A percentile compares a stretch with the other conserved stretches of the same genome.
Conservation (phyloP, 305 asterid species). For the Nicotiana rustica region DNA sequence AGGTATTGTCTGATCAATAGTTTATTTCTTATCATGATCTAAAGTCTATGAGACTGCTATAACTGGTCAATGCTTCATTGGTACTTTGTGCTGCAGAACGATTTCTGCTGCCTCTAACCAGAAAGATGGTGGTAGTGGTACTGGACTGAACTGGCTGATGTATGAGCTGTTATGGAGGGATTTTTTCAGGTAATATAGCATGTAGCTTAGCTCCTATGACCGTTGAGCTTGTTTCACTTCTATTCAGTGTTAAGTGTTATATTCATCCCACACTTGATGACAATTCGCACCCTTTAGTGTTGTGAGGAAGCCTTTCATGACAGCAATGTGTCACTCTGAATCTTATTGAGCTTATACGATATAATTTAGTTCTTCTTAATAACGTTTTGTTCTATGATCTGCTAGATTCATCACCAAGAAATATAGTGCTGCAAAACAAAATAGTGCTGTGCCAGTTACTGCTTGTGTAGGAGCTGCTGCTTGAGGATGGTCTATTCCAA, state of each 20-base stretch:
- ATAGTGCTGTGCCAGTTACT: slow-evolving; percentile 68
- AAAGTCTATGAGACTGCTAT: slow-evolving; percentile 10
- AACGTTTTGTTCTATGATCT: slow-evolving; percentile 13
- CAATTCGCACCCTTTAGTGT: background rate
- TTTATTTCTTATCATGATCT: slow-evolving; percentile 20
- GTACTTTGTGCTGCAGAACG: slow-evolving; percentile 53
- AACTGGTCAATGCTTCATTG: slow-evolving; percentile 8
- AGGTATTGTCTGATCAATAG: slow-evolving; percentile 50
- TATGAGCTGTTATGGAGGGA: slow-evolving; percentile 98
- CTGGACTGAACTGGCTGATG: slow-evolving; percentile 94
- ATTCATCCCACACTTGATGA: background rate
- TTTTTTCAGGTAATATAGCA: slow-evolving; percentile 80
- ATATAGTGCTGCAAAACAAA: slow-evolving; percentile 76
- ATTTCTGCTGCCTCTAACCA: slow-evolving; percentile 65
- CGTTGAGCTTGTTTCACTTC: background rate
- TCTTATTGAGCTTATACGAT: slow-evolving; percentile 1
- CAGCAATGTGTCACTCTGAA: background rate
- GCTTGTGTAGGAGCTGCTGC: slow-evolving; percentile 78
- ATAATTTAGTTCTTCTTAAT: background rate
- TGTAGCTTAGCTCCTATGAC: background rate
- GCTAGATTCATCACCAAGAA: slow-evolving; percentile 93
- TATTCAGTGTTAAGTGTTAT: background rate
- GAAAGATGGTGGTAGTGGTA: slow-evolving; percentile 62
- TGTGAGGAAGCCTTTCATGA: background rate
- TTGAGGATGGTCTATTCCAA: slow-evolving; percentile 43